Conservation (phyloP, 2,329 filamentous ascomycete genomes). For the Triangularia setosa region DNA sequence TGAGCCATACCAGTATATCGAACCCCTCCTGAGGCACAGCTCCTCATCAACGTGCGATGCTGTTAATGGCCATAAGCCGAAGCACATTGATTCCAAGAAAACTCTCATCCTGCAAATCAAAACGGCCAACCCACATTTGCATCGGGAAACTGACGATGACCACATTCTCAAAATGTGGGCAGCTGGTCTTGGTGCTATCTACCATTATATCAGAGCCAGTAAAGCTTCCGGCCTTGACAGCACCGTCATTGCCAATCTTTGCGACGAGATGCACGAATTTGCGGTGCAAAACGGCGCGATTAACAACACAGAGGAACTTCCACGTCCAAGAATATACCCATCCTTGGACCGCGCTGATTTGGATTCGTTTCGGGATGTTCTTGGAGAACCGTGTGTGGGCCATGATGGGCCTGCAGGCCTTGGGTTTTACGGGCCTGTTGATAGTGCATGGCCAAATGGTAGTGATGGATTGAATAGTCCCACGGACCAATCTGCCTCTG, state of each 20-base stretch:
- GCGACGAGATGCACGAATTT: slow-evolving; percentile 16
- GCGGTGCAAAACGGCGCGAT: slow-evolving; percentile 8
- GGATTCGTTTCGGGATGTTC: not conserved
- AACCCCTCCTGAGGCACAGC: slow-evolving; percentile 25
- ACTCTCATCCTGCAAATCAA: slow-evolving; percentile 30
- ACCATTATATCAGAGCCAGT: slow-evolving; percentile 21
- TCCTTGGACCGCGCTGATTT: slow-evolving; percentile 16
- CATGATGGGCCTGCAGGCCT: not conserved
- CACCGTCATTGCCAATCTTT: slow-evolving; percentile 4
- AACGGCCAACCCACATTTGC: slow-evolving; percentile 32
- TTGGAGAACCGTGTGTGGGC: not conserved
- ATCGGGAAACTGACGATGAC: slow-evolving; percentile 28
- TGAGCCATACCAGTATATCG: slow-evolving; percentile 33
- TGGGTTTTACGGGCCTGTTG: not conserved
- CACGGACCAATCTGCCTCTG: not conserved
- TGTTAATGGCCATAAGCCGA: not conserved
- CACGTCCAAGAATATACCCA: slow-evolving; percentile 18
- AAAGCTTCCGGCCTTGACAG: slow-evolving; percentile 4
- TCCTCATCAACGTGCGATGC: not conserved
- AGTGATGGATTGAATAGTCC: not conserved
- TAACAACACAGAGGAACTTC: slow-evolving; percentile 10
- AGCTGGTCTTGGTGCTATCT: slow-evolving; percentile 30
- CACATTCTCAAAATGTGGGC: slow-evolving; percentile 31
- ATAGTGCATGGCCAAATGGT: not conserved
- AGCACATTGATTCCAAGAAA: not conserved